A percentile compares a stretch with the other conserved stretches of the same genome.
These are phyloP conservation scores for Botrytis porri DNA, from an alignment of 2,329 filamentous ascomycete genomes.

Conservation along the genomic window DNA sequence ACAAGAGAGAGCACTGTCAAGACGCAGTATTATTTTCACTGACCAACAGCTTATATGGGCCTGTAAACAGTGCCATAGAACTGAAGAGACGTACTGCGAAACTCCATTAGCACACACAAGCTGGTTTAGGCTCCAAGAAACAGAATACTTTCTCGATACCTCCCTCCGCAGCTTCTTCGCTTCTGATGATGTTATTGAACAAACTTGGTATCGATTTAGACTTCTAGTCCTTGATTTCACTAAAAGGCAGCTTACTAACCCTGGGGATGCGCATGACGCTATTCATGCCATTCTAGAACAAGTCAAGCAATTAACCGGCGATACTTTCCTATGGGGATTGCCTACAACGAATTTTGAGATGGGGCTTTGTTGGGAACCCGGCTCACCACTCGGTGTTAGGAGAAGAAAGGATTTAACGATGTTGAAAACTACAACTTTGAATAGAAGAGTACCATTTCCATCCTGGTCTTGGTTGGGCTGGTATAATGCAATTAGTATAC, in stretches of 20 bases:
- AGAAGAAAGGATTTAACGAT: not conserved
- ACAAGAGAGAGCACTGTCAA: constrained; percentile 31
- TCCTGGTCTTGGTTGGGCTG: constrained; percentile 8
- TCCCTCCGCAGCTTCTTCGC: not conserved
- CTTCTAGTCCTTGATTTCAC: not conserved
- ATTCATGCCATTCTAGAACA: not conserved
- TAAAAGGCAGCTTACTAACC: not conserved
- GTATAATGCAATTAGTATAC: not conserved
- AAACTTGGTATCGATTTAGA: not conserved
- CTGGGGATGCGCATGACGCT: not conserved
- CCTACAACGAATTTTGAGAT: not conserved
- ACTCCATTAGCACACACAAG: not conserved
- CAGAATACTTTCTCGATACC: not conserved
- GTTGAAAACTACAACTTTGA: not conserved
- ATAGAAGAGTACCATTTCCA: not conserved
- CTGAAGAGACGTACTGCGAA: constrained; percentile 8
- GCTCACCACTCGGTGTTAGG: not conserved
- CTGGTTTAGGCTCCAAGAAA: not conserved
- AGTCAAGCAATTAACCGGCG: not conserved
- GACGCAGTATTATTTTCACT: constrained; percentile 28
- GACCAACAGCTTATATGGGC: constrained; percentile 30
- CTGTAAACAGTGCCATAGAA: constrained; percentile 22
- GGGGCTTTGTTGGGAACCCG: constrained; percentile 1
- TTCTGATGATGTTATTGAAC: not conserved
- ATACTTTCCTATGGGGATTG: not conserved